Evolutionary conservation across 805 yeast species (phyloP).

Genomic region (Metschnikowia hibisci): DNA sequence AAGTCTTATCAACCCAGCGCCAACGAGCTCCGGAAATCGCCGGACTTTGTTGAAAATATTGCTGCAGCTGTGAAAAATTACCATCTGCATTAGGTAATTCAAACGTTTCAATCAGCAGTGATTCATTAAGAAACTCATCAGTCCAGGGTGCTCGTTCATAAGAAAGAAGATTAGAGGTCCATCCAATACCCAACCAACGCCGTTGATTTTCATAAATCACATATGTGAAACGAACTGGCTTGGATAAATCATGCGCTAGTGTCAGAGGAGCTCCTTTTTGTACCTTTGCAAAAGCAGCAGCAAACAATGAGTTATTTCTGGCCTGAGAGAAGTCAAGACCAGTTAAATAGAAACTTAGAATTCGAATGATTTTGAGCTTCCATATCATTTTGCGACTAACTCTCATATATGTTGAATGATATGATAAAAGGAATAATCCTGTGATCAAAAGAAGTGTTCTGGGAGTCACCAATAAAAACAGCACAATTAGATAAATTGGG

Average conservation of each 20-base stretch:
- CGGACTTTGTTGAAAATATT: conserved; percentile 17
- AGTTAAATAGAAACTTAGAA: conserved; percentile 74
- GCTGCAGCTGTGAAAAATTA: conserved; percentile 28
- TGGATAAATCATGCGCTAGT: conserved; percentile 13
- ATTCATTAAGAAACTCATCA: conserved; percentile 88
- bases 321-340: conserved; percentile 70
- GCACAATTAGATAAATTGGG: conserved; percentile 72
- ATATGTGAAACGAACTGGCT: conserved; percentile 78
- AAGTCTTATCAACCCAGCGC: conserved; percentile 92
- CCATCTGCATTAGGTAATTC: conserved; percentile 70
- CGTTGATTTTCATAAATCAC: conserved; percentile 93
- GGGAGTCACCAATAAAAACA: conserved; percentile 68
- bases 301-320: conserved; percentile 45
- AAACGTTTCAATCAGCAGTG: conserved; percentile 71
- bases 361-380: conserved; percentile 71
- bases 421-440: conserved; percentile 66
- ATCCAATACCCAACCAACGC: conserved; percentile 96
- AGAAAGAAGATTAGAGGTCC: conserved; percentile 89
- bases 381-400: conserved; percentile 82
- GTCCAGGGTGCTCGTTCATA: conserved; percentile 98
- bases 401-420: conserved; percentile 81
- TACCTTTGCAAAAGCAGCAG: conserved; percentile 53
- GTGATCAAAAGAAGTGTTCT: conserved; percentile 55
- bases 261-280: conserved; percentile 25
- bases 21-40: conserved; percentile 68